These are phyloP conservation scores for Achlya hypogyna DNA, from an alignment of 352 stramenopile genomes.

Conservation along the genomic window DNA sequence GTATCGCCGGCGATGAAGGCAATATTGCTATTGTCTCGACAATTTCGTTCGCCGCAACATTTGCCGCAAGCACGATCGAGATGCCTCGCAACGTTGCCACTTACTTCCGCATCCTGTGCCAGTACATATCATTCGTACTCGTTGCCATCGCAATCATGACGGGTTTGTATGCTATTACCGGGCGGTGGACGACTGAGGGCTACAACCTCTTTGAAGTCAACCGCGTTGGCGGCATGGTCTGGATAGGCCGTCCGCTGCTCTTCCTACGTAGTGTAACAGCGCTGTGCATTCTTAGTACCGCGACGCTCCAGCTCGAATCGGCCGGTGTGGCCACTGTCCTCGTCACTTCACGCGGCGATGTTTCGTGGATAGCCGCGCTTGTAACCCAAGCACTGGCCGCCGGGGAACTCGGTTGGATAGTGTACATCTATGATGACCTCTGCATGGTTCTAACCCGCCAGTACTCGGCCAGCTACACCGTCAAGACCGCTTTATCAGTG, in stretches of 20 bases:
- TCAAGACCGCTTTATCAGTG: neutral
- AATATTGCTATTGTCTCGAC: neutral
- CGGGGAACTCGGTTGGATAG: neutral
- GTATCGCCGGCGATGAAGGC: neutral
- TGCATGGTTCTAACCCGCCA: neutral
- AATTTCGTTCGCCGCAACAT: neutral
- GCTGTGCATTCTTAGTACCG: neutral
- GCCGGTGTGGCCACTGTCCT: neutral
- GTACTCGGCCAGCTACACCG: neutral
- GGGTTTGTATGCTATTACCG: neutral
- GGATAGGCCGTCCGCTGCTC: neutral
- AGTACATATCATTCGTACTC: neutral
- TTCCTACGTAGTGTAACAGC: slow-evolving; percentile 4
- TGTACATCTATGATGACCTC: slow-evolving; percentile 1
- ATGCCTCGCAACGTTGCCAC: neutral
- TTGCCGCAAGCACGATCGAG: neutral
- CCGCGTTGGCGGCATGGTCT: slow-evolving; percentile 4
- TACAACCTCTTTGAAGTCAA: slow-evolving; percentile 4
- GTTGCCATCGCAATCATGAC: neutral
- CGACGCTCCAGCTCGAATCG: neutral
- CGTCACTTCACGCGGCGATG: neutral
- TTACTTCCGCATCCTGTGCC: neutral
- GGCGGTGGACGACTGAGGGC: neutral
- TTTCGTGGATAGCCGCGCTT: neutral
- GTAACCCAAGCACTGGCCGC: neutral